A percentile compares a stretch with the other conserved stretches of the same genome.
These are phyloP conservation scores for Dactylis glomerata DNA, from an alignment of 176 grass and related monocot species.

Conservation along the genomic window DNA sequence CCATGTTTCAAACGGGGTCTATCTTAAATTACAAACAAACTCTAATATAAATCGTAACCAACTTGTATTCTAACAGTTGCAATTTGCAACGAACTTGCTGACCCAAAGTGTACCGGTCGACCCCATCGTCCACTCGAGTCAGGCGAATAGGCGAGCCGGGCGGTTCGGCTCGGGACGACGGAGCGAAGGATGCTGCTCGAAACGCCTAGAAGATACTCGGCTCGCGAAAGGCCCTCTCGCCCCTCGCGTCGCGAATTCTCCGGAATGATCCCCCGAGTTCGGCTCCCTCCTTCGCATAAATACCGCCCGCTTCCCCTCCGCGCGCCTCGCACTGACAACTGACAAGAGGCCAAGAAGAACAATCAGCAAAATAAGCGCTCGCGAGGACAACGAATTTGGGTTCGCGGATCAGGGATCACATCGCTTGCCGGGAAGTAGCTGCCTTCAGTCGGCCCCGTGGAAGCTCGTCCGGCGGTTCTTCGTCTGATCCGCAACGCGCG, in stretches of 20 bases:
- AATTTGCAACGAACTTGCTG: too few species aligned
- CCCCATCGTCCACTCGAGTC: too few species aligned
- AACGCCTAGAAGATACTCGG: constrained; percentile 6
- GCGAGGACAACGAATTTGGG: neutral
- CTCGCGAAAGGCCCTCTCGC: neutral
- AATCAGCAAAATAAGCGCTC: neutral
- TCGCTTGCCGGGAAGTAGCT: constrained; percentile 32
- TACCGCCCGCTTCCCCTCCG: neutral
- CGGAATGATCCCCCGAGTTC: neutral
- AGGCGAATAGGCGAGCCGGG: too few species aligned
- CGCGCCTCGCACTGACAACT: neutral
- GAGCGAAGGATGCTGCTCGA: neutral
- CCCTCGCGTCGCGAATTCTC: constrained; percentile 31
- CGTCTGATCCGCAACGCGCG: constrained; percentile 2
- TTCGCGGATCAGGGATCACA: neutral
- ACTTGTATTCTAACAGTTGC: too few species aligned
- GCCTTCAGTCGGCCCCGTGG: constrained; percentile 21
- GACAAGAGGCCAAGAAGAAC: too few species aligned
- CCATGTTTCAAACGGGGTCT: too few species aligned
- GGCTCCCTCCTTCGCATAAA: neutral
- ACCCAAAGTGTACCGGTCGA: too few species aligned
- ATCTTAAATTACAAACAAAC: too few species aligned
- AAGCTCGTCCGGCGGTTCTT: constrained; percentile 19
- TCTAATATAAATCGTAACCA: too few species aligned
- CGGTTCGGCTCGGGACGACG: too few species aligned